phyloP scores from a whole-genome alignment of 345 rosid genomes.

The Hypericum perforatum region DNA sequence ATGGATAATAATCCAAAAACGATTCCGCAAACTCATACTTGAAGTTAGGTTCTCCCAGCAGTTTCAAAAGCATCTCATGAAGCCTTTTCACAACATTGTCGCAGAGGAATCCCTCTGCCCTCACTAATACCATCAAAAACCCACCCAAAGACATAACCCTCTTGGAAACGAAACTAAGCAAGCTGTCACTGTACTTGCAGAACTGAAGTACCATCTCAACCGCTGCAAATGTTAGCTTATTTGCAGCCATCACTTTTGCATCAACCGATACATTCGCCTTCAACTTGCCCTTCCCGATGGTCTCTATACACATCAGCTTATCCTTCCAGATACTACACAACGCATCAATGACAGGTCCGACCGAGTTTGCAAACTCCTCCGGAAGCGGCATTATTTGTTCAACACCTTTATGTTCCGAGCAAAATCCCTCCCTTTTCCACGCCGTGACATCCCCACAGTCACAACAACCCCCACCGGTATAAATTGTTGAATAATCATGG shows the following conservation, averaged over 20 bases:
- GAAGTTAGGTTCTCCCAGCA: slow-evolving; percentile 78
- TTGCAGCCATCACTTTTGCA: slow-evolving; percentile 32
- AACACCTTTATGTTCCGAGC: slow-evolving; percentile 83
- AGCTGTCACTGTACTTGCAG: slow-evolving; percentile 66
- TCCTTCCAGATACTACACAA: slow-evolving; percentile 52
- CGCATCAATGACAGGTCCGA: slow-evolving; percentile 67
- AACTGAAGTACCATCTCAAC: slow-evolving; percentile 82
- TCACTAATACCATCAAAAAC: slow-evolving; percentile 57
- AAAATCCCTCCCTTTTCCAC: slow-evolving; percentile 89
- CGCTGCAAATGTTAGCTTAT: slow-evolving; percentile 52
- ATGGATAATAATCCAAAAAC: slow-evolving; percentile 66
- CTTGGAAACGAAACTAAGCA: slow-evolving; percentile 75
- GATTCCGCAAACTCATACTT: slow-evolving; percentile 80
- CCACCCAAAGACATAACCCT: slow-evolving; percentile 46
- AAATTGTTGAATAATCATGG: slow-evolving; percentile 73
- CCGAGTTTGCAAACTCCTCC: slow-evolving; percentile 46
- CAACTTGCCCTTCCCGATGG: slow-evolving; percentile 23
- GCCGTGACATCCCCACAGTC: slow-evolving; percentile 98
- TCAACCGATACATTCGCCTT: slow-evolving; percentile 21
- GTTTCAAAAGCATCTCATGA: slow-evolving; percentile 68
- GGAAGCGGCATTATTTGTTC: slow-evolving; percentile 87
- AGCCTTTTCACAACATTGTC: slow-evolving; percentile 36
- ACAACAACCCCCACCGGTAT: slow-evolving; percentile 91
- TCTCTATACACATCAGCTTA: slow-evolving; percentile 44
- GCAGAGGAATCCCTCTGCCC: slow-evolving; percentile 60